A percentile compares a stretch with the other conserved stretches of the same genome.
phyloP scores from a whole-genome alignment of 257 asterid genomes.

The Parsonsia alboflavescens region DNA sequence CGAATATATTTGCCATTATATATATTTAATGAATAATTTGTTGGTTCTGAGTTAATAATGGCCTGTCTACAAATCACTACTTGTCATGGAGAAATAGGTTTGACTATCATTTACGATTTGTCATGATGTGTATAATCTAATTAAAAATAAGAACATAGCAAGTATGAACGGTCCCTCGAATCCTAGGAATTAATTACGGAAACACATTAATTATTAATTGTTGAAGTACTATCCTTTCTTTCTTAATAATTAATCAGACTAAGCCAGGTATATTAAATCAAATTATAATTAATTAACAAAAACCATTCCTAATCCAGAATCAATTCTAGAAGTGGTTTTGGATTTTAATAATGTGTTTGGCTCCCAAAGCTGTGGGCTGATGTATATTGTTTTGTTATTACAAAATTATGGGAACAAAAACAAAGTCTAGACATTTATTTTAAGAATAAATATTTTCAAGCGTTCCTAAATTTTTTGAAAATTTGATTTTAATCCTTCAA shows the following conservation, averaged over 20 bases:
- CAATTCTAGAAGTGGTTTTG: conserved; percentile 21
- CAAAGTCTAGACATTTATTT: background rate
- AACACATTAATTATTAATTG: background rate
- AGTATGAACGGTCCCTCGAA: background rate
- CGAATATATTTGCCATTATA: too few relatives aligned
- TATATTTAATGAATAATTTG: conserved; percentile 1
- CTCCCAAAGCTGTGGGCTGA: conserved; percentile 16
- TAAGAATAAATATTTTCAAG: too few relatives aligned
- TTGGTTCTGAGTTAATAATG: background rate
- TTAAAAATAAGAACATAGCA: background rate
- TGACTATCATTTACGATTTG: background rate
- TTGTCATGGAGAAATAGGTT: background rate
- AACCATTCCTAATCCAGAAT: conserved; percentile 10
- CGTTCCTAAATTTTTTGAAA: too few relatives aligned
- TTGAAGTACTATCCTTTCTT: conserved; percentile 6
- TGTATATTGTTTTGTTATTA: conserved; percentile 1
- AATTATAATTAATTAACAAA: background rate
- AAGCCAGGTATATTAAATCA: background rate
- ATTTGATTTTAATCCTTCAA: too few relatives aligned
- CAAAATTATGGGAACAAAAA: background rate
- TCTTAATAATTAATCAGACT: background rate
- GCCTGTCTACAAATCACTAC: background rate
- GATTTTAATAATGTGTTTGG: conserved; percentile 3
- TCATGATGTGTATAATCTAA: background rate
- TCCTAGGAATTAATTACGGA: conserved; percentile 12